Evolutionary conservation across 192 early-diverging fungal species (phyloP).

Genomic region (Backusella macrospora): DNA sequence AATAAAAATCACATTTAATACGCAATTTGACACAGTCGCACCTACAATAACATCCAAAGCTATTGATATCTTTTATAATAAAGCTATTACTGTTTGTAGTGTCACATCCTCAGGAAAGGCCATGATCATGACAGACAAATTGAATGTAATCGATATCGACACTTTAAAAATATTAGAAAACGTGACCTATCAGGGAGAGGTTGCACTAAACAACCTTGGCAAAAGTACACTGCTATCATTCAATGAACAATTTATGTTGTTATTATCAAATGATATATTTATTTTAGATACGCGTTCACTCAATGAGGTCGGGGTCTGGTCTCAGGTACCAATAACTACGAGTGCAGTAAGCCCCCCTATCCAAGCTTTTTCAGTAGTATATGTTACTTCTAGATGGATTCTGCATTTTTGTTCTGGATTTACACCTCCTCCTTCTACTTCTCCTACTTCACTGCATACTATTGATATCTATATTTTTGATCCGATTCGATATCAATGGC

Average conservation of each 20-base stretch:
- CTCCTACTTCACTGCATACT: neutral
- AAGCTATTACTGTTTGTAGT: neutral
- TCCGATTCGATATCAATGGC: neutral
- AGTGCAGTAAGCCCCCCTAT: neutral
- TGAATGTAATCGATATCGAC: neutral
- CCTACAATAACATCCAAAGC: neutral
- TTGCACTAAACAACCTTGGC: constrained; percentile 2
- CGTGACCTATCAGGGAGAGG: neutral
- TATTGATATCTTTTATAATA: neutral
- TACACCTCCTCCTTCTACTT: neutral
- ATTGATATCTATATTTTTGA: constrained; percentile 4
- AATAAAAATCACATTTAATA: neutral
- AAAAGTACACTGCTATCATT: neutral
- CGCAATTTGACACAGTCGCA: neutral
- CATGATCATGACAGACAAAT: neutral
- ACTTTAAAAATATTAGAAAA: constrained; percentile 8
- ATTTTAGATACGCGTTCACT: constrained; percentile 7
- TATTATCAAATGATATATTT: neutral
- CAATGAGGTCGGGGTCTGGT: neutral
- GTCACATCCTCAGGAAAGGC: neutral
- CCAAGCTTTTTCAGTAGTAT: neutral
- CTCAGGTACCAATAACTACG: neutral
- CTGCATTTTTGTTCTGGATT: constrained; percentile 16
- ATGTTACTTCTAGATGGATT: constrained; percentile 13
- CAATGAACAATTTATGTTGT: constrained; percentile 10